Evolutionary conservation across 352 stramenopile genomes (phyloP).

Genomic region (Chrysophaeum taylorii): DNA sequence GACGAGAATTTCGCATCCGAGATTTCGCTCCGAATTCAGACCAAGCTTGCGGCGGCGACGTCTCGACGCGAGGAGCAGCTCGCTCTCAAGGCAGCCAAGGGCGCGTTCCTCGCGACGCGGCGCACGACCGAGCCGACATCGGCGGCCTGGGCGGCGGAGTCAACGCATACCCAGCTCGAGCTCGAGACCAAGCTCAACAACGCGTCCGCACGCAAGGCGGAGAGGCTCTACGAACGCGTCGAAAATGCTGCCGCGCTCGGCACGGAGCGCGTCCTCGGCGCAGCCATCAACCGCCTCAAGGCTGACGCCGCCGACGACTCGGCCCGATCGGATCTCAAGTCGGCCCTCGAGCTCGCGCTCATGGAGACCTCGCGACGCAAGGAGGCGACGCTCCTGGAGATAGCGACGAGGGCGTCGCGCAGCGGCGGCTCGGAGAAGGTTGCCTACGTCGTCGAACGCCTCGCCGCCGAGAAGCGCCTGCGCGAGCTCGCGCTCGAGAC

Average conservation of each 20-base stretch:
- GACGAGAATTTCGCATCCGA: too few relatives aligned
- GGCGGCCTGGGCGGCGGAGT: too few relatives aligned
- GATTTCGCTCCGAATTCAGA: too few relatives aligned
- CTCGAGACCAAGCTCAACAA: background rate
- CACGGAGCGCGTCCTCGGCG: too few relatives aligned
- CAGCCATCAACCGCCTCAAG: too few relatives aligned
- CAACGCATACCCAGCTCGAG: background rate
- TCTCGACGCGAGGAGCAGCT: background rate
- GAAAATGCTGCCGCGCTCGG: too few relatives aligned
- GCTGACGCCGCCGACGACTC: too few relatives aligned
- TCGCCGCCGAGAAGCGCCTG: background rate
- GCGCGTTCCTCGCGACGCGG: background rate
- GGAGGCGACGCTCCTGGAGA: background rate
- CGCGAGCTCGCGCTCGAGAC: background rate
- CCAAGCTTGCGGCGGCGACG: background rate
- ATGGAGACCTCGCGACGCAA: background rate
- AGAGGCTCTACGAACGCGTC: background rate
- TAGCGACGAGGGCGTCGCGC: background rate
- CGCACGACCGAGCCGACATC: too few relatives aligned
- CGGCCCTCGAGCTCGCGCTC: background rate
- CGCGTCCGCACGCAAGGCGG: background rate
- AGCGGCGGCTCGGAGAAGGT: background rate
- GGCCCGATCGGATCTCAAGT: background rate
- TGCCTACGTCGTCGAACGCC: background rate
- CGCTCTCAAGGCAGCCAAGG: background rate